Conservation (phyloP, 2,329 filamentous ascomycete genomes). For the Nigrospora sphaerica region DNA sequence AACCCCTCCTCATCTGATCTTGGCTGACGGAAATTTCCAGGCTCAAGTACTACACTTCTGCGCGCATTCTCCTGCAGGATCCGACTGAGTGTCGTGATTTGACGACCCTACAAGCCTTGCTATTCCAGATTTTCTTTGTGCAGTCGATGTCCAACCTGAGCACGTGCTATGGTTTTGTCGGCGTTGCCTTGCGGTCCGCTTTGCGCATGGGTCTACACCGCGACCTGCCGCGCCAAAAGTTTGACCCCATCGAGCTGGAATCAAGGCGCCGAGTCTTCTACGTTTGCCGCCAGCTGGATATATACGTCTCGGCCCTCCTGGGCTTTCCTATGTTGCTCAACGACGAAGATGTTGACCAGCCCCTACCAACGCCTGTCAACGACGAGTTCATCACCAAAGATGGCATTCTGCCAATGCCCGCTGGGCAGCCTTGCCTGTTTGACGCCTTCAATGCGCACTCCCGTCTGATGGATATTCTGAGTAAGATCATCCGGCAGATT, state of each 20-base stretch:
- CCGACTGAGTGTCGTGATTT: conserved; percentile 67
- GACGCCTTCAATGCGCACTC: conserved; percentile 62
- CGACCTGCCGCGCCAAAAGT: conserved; percentile 56
- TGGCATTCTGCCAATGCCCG: conserved; percentile 46
- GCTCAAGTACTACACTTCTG: conserved; percentile 66
- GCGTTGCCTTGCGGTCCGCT: conserved; percentile 69
- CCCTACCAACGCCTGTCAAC: conserved; percentile 56
- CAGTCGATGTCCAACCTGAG: conserved; percentile 74
- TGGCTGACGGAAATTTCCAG: conserved; percentile 33
- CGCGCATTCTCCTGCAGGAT: conserved; percentile 58
- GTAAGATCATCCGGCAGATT: conserved; percentile 57
- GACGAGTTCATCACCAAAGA: conserved; percentile 60
- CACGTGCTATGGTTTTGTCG: conserved; percentile 74
- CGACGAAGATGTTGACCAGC: conserved; percentile 61
- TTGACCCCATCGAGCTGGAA: conserved; percentile 58
- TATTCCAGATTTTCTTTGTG: conserved; percentile 76
- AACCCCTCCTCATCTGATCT: neutral
- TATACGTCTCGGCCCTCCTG: conserved; percentile 60
- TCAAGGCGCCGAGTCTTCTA: conserved; percentile 59
- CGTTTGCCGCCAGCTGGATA: conserved; percentile 63
- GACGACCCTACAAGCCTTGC: conserved; percentile 64
- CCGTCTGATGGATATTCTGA: conserved; percentile 54
- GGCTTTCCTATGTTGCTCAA: conserved; percentile 59
- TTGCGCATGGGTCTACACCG: conserved; percentile 73
- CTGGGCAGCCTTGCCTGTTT: conserved; percentile 51